These are phyloP conservation scores for Darksidea phi DNA, from an alignment of 495 filamentous ascomycete genomes.

Conservation along the genomic window DNA sequence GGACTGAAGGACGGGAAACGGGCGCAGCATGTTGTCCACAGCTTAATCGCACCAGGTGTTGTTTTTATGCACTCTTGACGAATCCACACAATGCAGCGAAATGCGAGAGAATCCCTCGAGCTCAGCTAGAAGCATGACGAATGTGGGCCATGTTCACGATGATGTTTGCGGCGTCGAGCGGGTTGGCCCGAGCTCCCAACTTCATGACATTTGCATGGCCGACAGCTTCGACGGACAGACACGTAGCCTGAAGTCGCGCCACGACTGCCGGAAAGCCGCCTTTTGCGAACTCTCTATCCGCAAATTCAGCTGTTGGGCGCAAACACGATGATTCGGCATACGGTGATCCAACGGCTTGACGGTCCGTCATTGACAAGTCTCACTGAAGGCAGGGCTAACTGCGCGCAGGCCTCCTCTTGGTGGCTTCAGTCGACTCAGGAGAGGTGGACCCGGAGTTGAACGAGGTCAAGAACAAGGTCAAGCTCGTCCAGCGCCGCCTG, in stretches of 20 bases:
- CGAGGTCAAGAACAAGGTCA: conserved; percentile 87
- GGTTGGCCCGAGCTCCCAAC: no score
- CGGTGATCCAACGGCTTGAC: conserved; percentile 89
- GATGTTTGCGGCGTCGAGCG: no score
- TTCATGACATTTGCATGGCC: no score
- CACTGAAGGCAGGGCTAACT: conserved; percentile 13
- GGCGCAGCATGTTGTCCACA: conserved; percentile 8
- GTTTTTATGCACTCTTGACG: not conserved
- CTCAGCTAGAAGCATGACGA: not conserved
- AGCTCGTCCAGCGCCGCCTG: conserved; percentile 82
- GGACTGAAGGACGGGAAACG: no score
- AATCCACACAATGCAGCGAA: not conserved
- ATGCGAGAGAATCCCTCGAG: not conserved
- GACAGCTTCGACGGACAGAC: not conserved
- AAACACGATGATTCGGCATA: conserved; percentile 83
- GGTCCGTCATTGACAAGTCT: conserved; percentile 56
- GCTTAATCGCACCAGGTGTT: not conserved
- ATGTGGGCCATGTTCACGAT: no score
- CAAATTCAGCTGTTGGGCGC: no score
- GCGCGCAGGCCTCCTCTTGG: conserved; percentile 78
- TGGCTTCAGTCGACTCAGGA: conserved; percentile 91
- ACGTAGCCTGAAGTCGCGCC: conserved; percentile 4
- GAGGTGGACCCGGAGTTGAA: conserved; percentile 75
- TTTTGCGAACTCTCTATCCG: no score
- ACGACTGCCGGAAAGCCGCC: not conserved